These are phyloP conservation scores for Blepharisma stoltei DNA, from an alignment of 73 alveolate species.

Conservation along the genomic window DNA sequence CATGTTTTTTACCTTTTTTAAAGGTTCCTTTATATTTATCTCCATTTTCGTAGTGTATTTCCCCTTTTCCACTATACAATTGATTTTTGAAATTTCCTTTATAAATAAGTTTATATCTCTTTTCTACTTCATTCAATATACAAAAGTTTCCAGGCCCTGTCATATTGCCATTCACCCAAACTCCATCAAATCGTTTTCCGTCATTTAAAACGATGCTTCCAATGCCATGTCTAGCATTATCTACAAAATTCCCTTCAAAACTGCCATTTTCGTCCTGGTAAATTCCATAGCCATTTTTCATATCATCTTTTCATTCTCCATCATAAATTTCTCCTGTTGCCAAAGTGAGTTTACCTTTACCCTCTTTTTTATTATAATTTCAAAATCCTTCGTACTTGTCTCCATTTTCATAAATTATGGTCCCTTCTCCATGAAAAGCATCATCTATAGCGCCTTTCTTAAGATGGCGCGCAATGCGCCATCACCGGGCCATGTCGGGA, in stretches of 20 bases:
- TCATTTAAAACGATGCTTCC: constrained; percentile 68
- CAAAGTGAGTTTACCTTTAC: constrained; percentile 36
- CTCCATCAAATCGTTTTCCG: constrained; percentile 44
- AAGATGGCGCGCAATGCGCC: too few relatives aligned
- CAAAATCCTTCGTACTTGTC: neutral
- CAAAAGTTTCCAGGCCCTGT: constrained; percentile 58
- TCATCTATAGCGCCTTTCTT: too few relatives aligned
- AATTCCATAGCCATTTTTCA: neutral
- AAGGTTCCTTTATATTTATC: constrained; percentile 11
- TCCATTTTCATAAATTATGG: constrained; percentile 14
- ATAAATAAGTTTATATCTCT: neutral
- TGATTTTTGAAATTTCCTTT: constrained; percentile 6
- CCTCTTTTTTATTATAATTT: constrained; percentile 16
- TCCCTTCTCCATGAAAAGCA: constrained; percentile 5
- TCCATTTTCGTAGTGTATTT: constrained; percentile 3
- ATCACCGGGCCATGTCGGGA: too few relatives aligned
- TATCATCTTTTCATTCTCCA: constrained; percentile 25
- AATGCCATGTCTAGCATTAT: constrained; percentile 79
- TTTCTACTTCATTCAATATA: too few relatives aligned
- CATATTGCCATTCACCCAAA: constrained; percentile 33
- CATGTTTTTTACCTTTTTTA: constrained; percentile 20
- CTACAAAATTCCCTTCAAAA: constrained; percentile 82
- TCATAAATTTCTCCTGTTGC: constrained; percentile 15
- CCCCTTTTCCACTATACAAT: constrained; percentile 25
- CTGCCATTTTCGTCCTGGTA: constrained; percentile 46